A percentile compares a stretch with the other conserved stretches of the same genome.
These are phyloP conservation scores for Aspergillus quadricinctus DNA, from an alignment of 2,329 filamentous ascomycete species.

Conservation along the genomic window DNA sequence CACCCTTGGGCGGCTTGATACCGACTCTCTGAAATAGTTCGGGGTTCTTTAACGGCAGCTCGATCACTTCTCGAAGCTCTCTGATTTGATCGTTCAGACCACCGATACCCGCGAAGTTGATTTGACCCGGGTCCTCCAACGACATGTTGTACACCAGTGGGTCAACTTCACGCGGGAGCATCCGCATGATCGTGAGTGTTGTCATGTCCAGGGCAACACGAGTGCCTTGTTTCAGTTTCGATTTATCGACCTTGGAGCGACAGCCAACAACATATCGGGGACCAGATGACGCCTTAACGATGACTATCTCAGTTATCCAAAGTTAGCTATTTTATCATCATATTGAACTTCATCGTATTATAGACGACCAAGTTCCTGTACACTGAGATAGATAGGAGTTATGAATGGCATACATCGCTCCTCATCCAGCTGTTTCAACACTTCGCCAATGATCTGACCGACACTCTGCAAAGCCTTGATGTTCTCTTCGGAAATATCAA, in stretches of 20 bases:
- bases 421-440: conserved; percentile 96
- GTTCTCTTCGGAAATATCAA: conserved; percentile 96
- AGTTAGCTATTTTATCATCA: conserved; percentile 14
- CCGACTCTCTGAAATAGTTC: conserved; percentile 95
- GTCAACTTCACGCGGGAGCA: conserved; percentile 97
- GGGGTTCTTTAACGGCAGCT: conserved; percentile 96
- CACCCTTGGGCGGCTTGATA: conserved; percentile 98
- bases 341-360: neutral
- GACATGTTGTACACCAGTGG: conserved; percentile 99
- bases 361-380: neutral
- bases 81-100: conserved; percentile 97
- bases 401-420: conserved; percentile 74
- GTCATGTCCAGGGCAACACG: conserved; percentile 99
- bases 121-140: conserved; percentile 91
- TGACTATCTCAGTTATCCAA: conserved; percentile 57
- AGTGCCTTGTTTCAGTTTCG: conserved; percentile 95
- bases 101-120: conserved; percentile 96
- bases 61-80: conserved; percentile 95
- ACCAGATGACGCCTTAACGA: conserved; percentile 96
- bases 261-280: conserved; percentile 98
- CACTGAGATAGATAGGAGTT: neutral
- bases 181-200: conserved; percentile 98
- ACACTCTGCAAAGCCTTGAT: conserved; percentile 99
- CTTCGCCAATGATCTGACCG: conserved; percentile 98
- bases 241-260: conserved; percentile 96